These are phyloP conservation scores for Starmerella bombi DNA, from an alignment of 805 yeast genomes.

Conservation along the genomic window DNA sequence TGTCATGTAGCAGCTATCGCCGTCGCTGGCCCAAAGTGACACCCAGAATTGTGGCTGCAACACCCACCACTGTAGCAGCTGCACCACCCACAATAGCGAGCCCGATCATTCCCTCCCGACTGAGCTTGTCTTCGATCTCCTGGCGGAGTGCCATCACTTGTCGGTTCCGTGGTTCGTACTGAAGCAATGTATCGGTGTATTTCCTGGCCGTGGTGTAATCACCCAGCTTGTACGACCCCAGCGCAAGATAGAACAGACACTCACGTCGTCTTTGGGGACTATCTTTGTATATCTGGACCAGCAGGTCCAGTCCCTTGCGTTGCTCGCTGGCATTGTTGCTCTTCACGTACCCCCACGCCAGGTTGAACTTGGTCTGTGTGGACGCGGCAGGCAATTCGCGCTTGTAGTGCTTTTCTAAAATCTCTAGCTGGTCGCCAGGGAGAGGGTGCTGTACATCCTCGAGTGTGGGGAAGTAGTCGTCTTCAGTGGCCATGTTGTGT, in stretches of 20 bases:
- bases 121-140: conserved; percentile 71
- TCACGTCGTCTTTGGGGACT: conserved; percentile 79
- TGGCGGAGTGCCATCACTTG: conserved; percentile 63
- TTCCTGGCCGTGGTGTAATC: conserved; percentile 77
- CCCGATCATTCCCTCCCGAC: conserved; percentile 80
- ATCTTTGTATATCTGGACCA: conserved; percentile 48
- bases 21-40: conserved; percentile 22
- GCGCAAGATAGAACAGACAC: conserved; percentile 70
- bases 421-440: conserved; percentile 58
- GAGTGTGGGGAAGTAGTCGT: conserved; percentile 20
- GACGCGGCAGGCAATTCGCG: conserved; percentile 70
- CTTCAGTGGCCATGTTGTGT: neutral
- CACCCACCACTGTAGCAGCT: conserved; percentile 65
- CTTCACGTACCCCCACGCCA: conserved; percentile 91
- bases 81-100: conserved; percentile 77
- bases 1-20: neutral
- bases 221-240: conserved; percentile 80
- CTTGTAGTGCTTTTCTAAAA: conserved; percentile 62
- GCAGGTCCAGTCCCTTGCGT: conserved; percentile 62
- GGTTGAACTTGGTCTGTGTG: conserved; percentile 78
- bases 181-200: conserved; percentile 64
- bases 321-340: conserved; percentile 50
- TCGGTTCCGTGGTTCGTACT: conserved; percentile 69
- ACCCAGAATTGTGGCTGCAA: conserved; percentile 37
- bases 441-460: conserved; percentile 34